Evolutionary conservation across 2,329 filamentous ascomycete species (phyloP), one percentile per base, ranked within the genome.

Genomic region (Penicillium expansum): DNA sequence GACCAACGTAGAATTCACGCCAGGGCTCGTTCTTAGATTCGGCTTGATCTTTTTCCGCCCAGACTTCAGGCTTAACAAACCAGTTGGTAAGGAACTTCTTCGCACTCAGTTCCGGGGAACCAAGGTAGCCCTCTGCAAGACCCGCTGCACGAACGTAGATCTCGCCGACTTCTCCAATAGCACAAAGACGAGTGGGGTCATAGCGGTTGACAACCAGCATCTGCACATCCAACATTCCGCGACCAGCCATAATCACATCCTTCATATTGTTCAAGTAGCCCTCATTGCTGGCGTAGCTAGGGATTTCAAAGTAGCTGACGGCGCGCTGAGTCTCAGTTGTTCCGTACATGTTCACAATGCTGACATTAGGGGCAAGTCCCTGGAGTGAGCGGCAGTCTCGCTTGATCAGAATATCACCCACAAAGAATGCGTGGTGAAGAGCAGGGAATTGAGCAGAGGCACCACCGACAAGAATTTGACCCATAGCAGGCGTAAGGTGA

Each of bases 401-500:
- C 70, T 87, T 96, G 61, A 91, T 95, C 47, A 97, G 75, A 33
- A 97, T 80, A 69, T 97, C 93, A 32, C 94, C 94, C 1, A 97
- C 93, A 61, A 93, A 97, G 80, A 97, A 93, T 18, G 87, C 91
- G 56, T 86, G 81, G 56, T 88, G 82, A n/a, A 97, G 80, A 13
- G 83, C 80, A 1, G 91, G 88, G 68, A 97, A 95, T 63, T 89
- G 75, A 0, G 90, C 86, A 3, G 79, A 87, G 24, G 91, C 89
- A 63, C 90, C 91, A 42, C 92, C 92, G n/a, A 93, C 87, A 2
- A 97, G 79, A 59, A 97, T 94, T 67, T 97, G 91, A 54, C 92
- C 92, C 92, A 97, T 97, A 56, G 94, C 94, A 10, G 94, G 94
- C 1, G 94, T 99, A 38, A 97, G 77, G 74, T 97, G 94, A 13